A percentile compares a stretch with the other conserved stretches of the same genome.
phyloP scores from a whole-genome alignment of 805 yeast genomes.

The Suhomyces sp. region DNA sequence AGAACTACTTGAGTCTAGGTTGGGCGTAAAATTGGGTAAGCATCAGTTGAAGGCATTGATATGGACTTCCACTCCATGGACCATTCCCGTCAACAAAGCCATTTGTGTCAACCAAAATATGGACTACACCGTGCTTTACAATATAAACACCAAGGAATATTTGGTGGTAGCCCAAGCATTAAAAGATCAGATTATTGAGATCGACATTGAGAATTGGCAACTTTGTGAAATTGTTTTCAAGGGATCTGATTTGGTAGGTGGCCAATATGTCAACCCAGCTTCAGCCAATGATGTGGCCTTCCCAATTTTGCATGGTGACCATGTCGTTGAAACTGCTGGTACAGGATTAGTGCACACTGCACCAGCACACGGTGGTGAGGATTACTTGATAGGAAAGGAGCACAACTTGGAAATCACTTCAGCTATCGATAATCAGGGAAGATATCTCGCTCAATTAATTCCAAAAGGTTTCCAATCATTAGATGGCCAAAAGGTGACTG shows the following conservation, averaged over 20 bases:
- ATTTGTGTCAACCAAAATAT: constrained; percentile 64
- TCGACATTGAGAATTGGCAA: constrained; percentile 17
- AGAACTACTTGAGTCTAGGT: constrained; percentile 6
- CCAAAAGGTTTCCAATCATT: constrained; percentile 46
- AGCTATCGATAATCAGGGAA: constrained; percentile 77
- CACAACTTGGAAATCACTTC: constrained; percentile 61
- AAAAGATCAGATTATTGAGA: constrained; percentile 31
- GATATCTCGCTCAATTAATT: constrained; percentile 50
- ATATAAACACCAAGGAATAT: constrained; percentile 32
- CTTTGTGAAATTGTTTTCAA: background rate
- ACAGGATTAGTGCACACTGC: constrained; percentile 97
- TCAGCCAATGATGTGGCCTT: constrained; percentile 27
- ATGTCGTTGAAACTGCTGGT: constrained; percentile 79
- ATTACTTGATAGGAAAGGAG: constrained; percentile 65
- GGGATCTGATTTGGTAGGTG: constrained; percentile 25
- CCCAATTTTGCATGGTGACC: constrained; percentile 75
- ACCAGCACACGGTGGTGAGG: constrained; percentile 97
- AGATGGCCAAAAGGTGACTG: constrained; percentile 39
- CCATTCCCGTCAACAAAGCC: constrained; percentile 83
- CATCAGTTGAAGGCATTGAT: constrained; percentile 43
- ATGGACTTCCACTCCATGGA: constrained; percentile 99
- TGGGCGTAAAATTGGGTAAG: background rate
- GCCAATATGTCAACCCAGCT: constrained; percentile 57
- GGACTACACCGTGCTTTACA: constrained; percentile 48
- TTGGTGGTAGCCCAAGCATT: constrained; percentile 59